Evolutionary conservation across 192 early-diverging fungal genomes (phyloP).

Genomic region (Linnemannia elongata): DNA sequence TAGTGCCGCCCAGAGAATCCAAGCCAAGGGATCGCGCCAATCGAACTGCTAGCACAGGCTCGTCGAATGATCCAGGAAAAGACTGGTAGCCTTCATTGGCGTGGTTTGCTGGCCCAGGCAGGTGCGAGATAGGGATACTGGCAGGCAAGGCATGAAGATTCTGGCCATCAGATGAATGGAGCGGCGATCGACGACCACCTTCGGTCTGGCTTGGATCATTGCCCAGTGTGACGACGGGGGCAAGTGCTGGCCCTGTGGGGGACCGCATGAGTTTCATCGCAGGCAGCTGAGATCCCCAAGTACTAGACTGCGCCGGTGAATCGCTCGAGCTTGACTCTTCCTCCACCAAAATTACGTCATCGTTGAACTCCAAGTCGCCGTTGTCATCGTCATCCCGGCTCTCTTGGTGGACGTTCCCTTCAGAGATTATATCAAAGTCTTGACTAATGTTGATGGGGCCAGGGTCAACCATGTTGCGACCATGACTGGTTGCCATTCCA

Average conservation of each 20-base stretch:
- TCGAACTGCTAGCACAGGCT: constrained; percentile 18
- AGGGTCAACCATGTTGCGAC: background rate
- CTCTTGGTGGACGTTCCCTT: background rate
- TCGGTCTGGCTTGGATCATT: background rate
- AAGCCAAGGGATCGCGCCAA: constrained; percentile 38
- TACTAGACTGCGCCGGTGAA: background rate
- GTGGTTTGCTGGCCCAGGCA: background rate
- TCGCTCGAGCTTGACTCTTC: background rate
- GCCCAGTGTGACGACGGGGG: constrained; percentile 24
- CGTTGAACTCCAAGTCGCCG: background rate
- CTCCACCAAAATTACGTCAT: constrained; percentile 17
- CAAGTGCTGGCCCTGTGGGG: constrained; percentile 17
- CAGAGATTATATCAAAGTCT: no score
- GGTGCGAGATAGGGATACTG: background rate
- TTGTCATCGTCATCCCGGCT: background rate
- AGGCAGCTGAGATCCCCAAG: background rate
- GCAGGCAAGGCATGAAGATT: background rate
- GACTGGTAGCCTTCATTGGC: constrained; percentile 32
- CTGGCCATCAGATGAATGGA: background rate
- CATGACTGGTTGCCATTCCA: background rate
- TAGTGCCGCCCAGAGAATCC: constrained; percentile 19
- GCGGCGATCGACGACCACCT: background rate
- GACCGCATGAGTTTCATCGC: constrained; percentile 29
- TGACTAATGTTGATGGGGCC: no score
- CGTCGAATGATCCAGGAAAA: constrained; percentile 40